Base-by-base conservation (phyloP, 306 rosid genomes). In the Sechiopsis laciniata region DNA sequence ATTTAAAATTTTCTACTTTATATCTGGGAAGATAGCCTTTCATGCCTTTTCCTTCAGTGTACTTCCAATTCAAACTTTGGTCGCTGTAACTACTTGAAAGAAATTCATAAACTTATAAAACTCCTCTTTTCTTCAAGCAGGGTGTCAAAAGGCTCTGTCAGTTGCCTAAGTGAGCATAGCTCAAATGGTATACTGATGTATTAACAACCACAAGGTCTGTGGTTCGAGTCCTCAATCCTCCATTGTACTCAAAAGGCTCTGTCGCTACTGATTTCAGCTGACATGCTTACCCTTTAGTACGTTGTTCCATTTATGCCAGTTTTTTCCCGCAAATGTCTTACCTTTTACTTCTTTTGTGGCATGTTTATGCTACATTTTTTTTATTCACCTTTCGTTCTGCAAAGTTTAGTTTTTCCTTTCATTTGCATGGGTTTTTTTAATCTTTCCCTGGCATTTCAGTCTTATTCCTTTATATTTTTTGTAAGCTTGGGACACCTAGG, bases 281-380 rank as follows among this genome's bases (percentile, higher is more conserved):
- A 87, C 85, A 82, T 84, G 91, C 81, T 82, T 72, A 88, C 91
- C 85, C 91, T 82, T 87, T 82, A 82, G 76, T 84, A 81, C 87
- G 87, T 86, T 84, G 90, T 87, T 87, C 79, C 88, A 84, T 87
- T 87, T 87, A 87, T 88, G 91, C 84, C 88, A 87, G 91, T 87
- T 75, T 82, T 62, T 82, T 78, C 24, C 48, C 74, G 88, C 76
- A 77, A 84, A 80, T 80, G 88, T 80, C 87, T n/a, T 73, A 77
- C 81, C 78, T 76, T 82, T 22, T 77, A 77, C 79, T 73, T 82
- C 77, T 71, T 77, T 78, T 78, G 86, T 84, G 86, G 90, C 88
- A 84, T 78, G 65, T 63, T 46, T 70, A 82, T 82, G 88, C 91
- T 87, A 80, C 88, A 64, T 75, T 72, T 52, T 69, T 24, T 14